These are phyloP conservation scores for Mycena capillaripes DNA, from an alignment of 768 basidiomycete species.

Conservation along the genomic window DNA sequence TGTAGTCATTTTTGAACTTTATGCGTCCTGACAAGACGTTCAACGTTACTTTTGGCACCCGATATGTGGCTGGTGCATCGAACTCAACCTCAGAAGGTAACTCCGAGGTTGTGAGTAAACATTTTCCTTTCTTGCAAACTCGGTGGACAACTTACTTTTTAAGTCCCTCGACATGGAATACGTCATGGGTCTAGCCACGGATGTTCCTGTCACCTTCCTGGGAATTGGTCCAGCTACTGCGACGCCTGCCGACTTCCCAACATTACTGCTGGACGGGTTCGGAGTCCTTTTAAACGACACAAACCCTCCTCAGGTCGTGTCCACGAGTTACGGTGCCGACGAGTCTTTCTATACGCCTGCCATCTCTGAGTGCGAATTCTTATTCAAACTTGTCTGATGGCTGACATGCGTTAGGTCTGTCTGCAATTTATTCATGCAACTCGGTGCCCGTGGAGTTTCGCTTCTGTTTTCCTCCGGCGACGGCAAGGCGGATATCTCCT, in stretches of 20 bases:
- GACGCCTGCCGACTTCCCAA: slow-evolving; percentile 10
- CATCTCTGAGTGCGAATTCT: not conserved
- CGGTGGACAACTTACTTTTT: not conserved
- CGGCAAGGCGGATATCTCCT: slow-evolving; percentile 48
- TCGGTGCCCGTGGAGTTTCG: slow-evolving; percentile 60
- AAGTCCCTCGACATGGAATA: slow-evolving; percentile 46
- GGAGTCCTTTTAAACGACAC: not conserved
- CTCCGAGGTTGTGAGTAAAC: slow-evolving; percentile 13
- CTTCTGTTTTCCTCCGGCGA: slow-evolving; percentile 63
- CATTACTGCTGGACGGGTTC: not conserved
- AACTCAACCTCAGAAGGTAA: slow-evolving; percentile 41
- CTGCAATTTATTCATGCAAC: slow-evolving; percentile 21
- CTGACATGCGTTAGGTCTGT: slow-evolving; percentile 27
- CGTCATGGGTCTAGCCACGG: slow-evolving; percentile 43
- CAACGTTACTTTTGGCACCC: slow-evolving; percentile 1
- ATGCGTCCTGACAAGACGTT: not conserved
- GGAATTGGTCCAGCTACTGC: slow-evolving; percentile 37
- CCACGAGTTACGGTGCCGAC: not conserved
- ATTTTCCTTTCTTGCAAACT: not conserved
- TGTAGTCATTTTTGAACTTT: not conserved
- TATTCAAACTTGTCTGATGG: not conserved
- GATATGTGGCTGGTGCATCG: not conserved
- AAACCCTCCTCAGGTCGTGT: not conserved
- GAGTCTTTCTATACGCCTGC: slow-evolving; percentile 4
- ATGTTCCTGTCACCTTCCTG: slow-evolving; percentile 42